phyloP scores from a whole-genome alignment of 768 basidiomycete species.

The Collybia nuda region DNA sequence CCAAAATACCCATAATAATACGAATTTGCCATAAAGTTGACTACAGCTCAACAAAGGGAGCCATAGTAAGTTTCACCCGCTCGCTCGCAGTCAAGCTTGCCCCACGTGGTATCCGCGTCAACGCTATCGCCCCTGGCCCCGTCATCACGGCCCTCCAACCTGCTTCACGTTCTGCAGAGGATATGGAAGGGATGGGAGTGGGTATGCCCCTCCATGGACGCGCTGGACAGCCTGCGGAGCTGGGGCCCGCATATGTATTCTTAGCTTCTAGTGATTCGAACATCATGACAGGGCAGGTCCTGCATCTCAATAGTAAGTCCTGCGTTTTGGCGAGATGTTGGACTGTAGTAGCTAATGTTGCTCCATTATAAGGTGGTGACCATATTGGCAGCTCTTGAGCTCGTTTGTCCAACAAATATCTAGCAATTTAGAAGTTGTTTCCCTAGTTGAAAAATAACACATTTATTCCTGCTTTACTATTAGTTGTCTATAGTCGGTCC shows the following conservation, averaged over 20 bases:
- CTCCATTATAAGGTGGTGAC: too few relatives aligned
- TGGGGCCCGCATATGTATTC: conserved; percentile 54
- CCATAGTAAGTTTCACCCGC: conserved; percentile 56
- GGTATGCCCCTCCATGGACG: conserved; percentile 49
- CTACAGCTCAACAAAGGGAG: conserved; percentile 62
- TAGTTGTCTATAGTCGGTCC: too few relatives aligned
- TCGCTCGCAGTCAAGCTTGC: conserved; percentile 52
- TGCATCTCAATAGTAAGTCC: conserved; percentile 34
- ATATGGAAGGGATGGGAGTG: conserved; percentile 36
- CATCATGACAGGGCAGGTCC: conserved; percentile 35
- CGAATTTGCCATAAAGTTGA: conserved; percentile 26
- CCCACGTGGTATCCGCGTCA: conserved; percentile 35
- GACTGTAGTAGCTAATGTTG: too few relatives aligned
- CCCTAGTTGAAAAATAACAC: too few relatives aligned
- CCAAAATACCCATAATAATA: conserved; percentile 13
- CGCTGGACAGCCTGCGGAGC: conserved; percentile 18
- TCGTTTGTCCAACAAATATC: too few relatives aligned
- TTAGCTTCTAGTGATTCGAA: conserved; percentile 45
- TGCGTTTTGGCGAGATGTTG: too few relatives aligned
- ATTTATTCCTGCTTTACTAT: too few relatives aligned
- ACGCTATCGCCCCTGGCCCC: conserved; percentile 52
- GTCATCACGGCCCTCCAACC: conserved; percentile 61
- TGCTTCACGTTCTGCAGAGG: conserved; percentile 43
- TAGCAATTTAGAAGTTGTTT: too few relatives aligned
- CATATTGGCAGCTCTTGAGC: too few relatives aligned